Conservation (phyloP, 1,284 basidiomycete species). For the Athelia sp. region DNA sequence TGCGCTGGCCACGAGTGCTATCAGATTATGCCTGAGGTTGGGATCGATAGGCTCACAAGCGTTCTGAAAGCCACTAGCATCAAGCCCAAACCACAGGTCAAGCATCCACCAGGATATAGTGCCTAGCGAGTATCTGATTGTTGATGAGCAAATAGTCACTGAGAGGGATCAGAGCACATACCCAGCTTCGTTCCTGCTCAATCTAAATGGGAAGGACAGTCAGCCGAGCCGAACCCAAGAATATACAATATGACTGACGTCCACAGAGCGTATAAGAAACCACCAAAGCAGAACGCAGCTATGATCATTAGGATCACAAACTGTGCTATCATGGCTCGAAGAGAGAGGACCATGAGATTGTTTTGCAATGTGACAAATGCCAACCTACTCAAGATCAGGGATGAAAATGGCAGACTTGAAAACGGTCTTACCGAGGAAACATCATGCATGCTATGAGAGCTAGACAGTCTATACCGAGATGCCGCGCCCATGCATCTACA, state of each 20-base stretch:
- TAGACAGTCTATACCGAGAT: conserved; percentile 68
- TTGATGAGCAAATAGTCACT: background rate
- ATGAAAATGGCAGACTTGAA: too few species aligned
- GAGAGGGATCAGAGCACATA: conserved; percentile 24
- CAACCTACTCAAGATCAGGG: conserved; percentile 37
- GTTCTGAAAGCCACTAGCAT: conserved; percentile 78
- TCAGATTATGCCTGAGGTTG: background rate
- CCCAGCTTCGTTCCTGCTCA: conserved; percentile 55
- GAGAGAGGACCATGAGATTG: conserved; percentile 77
- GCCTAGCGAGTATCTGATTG: conserved; percentile 27
- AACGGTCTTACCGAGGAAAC: conserved; percentile 74
- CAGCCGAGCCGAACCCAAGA: conserved; percentile 1
- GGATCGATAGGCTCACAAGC: conserved; percentile 48
- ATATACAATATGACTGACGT: conserved; percentile 52
- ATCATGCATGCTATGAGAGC: conserved; percentile 80
- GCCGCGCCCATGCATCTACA: conserved; percentile 55
- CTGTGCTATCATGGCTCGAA: conserved; percentile 79
- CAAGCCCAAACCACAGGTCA: conserved; percentile 85
- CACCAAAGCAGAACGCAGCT: conserved; percentile 84
- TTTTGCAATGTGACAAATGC: conserved; percentile 87
- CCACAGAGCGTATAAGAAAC: conserved; percentile 89
- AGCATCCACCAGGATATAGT: conserved; percentile 90
- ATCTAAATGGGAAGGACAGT: conserved; percentile 27
- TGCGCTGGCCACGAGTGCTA: conserved; percentile 34
- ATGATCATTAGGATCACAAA: conserved; percentile 81